phyloP scores from a whole-genome alignment of 1,284 basidiomycete genomes.

The Ustilago vetiveriae region DNA sequence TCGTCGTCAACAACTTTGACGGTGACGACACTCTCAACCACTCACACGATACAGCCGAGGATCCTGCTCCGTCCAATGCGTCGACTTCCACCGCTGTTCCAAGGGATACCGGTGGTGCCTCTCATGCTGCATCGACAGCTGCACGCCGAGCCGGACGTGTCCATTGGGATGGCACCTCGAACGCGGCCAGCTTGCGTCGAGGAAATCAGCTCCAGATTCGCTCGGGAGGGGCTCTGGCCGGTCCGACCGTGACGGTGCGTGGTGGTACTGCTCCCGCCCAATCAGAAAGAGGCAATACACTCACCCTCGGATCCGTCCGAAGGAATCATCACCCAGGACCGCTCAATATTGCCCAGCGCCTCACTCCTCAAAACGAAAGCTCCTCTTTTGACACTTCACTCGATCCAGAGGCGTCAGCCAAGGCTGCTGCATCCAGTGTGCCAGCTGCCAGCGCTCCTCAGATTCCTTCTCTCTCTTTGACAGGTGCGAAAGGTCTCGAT shows the following conservation, averaged over 20 bases:
- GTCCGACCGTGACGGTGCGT: constrained; percentile 52
- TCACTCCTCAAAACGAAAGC: constrained; percentile 22
- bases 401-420: not conserved
- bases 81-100: constrained; percentile 16
- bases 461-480: constrained; percentile 46
- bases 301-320: constrained; percentile 43
- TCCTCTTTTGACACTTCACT: constrained; percentile 3
- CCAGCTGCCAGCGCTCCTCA: constrained; percentile 1
- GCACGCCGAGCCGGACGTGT: constrained; percentile 36
- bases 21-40: constrained; percentile 13
- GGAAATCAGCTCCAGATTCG: constrained; percentile 37
- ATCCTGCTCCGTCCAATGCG: constrained; percentile 1
- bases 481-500: constrained; percentile 56
- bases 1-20: constrained; percentile 13
- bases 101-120: not conserved
- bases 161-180: constrained; percentile 47
- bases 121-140: constrained; percentile 3
- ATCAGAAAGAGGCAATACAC: constrained; percentile 7
- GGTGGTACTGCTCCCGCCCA: constrained; percentile 22
- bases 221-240: constrained; percentile 27
- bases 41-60: not conserved
- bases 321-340: constrained; percentile 60
- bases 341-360: constrained; percentile 53
- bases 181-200: constrained; percentile 34
- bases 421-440: not conserved